Evolutionary conservation across 306 rosid genomes (phyloP).

Genomic region (Spatholobus suberectus): DNA sequence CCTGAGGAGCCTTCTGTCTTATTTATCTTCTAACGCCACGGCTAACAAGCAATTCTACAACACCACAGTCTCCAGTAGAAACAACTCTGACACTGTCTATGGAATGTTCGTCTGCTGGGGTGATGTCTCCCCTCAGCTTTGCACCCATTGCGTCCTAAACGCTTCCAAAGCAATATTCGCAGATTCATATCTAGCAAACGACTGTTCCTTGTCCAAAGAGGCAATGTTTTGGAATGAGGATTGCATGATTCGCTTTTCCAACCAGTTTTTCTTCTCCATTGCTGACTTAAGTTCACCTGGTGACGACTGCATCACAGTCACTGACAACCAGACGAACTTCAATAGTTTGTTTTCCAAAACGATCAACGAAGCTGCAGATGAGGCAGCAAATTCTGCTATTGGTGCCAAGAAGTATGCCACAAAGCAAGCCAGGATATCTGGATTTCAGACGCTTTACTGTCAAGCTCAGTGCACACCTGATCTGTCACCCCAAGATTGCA

Average conservation of each 20-base stretch:
- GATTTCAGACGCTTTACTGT: constrained; percentile 30
- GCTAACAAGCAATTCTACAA: constrained; percentile 29
- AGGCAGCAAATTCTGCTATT: constrained; percentile 18
- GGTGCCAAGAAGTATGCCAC: constrained; percentile 40
- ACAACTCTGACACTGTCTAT: background rate
- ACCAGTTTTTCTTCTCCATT: background rate
- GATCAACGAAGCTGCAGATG: background rate
- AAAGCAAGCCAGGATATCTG: constrained; percentile 3
- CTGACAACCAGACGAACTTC: background rate
- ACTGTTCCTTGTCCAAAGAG: background rate
- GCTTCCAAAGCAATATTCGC: background rate
- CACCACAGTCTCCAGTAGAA: constrained; percentile 21
- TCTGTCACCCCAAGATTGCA: background rate
- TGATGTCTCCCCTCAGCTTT: background rate
- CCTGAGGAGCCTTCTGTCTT: constrained; percentile 29
- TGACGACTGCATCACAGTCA: too few relatives aligned
- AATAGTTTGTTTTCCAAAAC: background rate
- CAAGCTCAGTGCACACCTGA: constrained; percentile 41
- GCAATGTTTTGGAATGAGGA: background rate
- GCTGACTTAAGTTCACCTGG: background rate
- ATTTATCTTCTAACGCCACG: constrained; percentile 41
- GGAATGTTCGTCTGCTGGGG: background rate
- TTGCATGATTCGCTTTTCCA: background rate
- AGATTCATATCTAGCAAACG: background rate
- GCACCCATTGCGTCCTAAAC: background rate